These are phyloP conservation scores for Petunia axillaris DNA, from an alignment of 257 asterid genomes.

Conservation along the genomic window DNA sequence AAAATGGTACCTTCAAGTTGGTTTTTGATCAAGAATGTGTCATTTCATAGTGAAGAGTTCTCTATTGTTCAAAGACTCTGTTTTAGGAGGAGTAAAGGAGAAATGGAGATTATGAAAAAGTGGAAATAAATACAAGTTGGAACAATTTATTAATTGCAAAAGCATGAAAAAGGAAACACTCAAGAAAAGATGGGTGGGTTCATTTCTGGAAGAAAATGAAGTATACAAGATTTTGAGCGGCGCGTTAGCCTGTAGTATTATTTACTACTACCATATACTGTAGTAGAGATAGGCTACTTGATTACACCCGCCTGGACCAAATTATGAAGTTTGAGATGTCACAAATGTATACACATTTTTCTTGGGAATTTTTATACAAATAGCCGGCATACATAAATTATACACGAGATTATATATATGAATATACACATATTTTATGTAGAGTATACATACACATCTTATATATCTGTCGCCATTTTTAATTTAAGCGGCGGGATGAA, in stretches of 20 bases:
- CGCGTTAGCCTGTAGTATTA: neutral
- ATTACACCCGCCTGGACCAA: neutral
- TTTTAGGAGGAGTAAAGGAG: constrained; percentile 28
- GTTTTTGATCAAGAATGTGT: neutral
- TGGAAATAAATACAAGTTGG: constrained; percentile 36
- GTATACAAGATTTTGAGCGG: neutral
- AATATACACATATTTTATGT: no score
- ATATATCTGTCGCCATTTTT: no score
- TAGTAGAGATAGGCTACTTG: neutral
- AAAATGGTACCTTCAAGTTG: constrained; percentile 1
- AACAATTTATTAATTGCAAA: constrained; percentile 61
- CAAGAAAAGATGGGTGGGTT: constrained; percentile 28
- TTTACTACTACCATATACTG: no score
- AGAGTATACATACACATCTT: no score
- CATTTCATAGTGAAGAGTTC: neutral
- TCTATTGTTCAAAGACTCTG: neutral
- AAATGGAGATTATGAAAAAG: constrained; percentile 29
- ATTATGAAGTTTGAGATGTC: neutral
- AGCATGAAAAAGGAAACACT: constrained; percentile 51
- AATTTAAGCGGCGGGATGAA: no score
- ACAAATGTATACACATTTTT: no score
- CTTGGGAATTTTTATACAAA: no score
- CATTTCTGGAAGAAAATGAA: neutral
- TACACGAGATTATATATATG: no score
- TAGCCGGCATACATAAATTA: no score